A percentile compares a stretch with the other conserved stretches of the same genome.
These are phyloP conservation scores for Ophiorrhiza pumila DNA, from an alignment of 257 asterid genomes.

Conservation along the genomic window DNA sequence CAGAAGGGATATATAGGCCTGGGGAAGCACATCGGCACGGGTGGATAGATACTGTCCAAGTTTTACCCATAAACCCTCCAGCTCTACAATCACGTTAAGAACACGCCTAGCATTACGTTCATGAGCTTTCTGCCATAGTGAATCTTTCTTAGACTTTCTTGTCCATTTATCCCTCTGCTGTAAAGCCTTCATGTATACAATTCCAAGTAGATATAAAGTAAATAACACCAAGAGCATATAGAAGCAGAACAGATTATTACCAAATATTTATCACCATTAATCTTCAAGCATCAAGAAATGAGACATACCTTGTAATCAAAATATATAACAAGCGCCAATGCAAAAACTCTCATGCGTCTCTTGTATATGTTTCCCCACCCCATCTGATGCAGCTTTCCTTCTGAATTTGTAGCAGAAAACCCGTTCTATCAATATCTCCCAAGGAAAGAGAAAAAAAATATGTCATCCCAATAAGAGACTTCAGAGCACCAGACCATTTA, in stretches of 20 bases:
- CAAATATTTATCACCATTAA: slow-evolving; percentile 17
- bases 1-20: slow-evolving; percentile 75
- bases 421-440: neutral
- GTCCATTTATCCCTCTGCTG: slow-evolving; percentile 85
- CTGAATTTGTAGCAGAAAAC: neutral
- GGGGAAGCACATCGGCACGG: slow-evolving; percentile 98
- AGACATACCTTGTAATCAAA: slow-evolving; percentile 83
- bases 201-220: slow-evolving; percentile 7
- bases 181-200: slow-evolving; percentile 49
- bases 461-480: neutral
- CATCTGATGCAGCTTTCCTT: slow-evolving; percentile 30
- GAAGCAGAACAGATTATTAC: slow-evolving; percentile 16
- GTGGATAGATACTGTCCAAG: slow-evolving; percentile 95
- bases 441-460: neutral
- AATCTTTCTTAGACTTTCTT: slow-evolving; percentile 55
- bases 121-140: slow-evolving; percentile 92
- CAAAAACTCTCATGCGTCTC: slow-evolving; percentile 83
- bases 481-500: neutral
- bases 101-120: slow-evolving; percentile 92
- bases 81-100: slow-evolving; percentile 65
- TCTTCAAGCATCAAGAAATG: slow-evolving; percentile 13
- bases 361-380: slow-evolving; percentile 85
- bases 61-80: slow-evolving; percentile 98
- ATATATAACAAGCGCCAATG: slow-evolving; percentile 75
- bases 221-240: slow-evolving; percentile 18